A percentile compares a stretch with the other conserved stretches of the same genome.
Conservation (phyloP, 345 rosid genomes). For the Salix exigua region DNA sequence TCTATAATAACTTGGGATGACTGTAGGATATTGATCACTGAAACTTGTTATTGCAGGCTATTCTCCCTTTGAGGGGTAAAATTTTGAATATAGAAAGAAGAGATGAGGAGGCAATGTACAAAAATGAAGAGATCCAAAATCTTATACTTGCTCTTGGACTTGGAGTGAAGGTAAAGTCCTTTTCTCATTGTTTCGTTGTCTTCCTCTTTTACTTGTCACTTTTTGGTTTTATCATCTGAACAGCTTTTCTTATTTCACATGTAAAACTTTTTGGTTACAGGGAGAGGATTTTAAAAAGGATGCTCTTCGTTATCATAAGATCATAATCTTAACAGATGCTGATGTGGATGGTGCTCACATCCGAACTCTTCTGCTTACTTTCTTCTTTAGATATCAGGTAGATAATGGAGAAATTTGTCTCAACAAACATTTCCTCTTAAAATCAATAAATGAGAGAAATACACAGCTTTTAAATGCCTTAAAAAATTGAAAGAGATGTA, state of each 20-base stretch:
- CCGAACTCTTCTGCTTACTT: conserved; percentile 82
- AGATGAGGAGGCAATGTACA: conserved; percentile 98
- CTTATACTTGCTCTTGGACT: conserved; percentile 93
- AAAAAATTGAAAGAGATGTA: conserved; percentile 2
- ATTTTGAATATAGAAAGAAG: conserved; percentile 88
- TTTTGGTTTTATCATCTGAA: background rate
- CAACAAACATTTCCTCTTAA: background rate
- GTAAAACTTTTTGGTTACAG: conserved; percentile 36
- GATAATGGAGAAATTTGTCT: background rate
- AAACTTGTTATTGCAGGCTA: conserved; percentile 56
- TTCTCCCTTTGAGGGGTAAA: conserved; percentile 97
- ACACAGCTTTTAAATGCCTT: background rate
- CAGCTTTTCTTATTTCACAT: conserved; percentile 11
- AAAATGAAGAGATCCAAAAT: conserved; percentile 95
- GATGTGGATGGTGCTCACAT: conserved; percentile 99
- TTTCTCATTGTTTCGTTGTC: conserved; percentile 4
- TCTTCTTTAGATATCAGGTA: conserved; percentile 99
- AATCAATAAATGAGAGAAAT: background rate
- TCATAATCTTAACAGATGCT: conserved; percentile 97
- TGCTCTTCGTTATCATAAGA: conserved; percentile 84
- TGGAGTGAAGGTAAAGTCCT: conserved; percentile 73
- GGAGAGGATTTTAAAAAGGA: conserved; percentile 91
- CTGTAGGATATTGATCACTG: background rate
- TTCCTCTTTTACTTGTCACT: background rate
- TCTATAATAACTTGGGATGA: background rate